Conservation (phyloP, 768 basidiomycete genomes). For the Lentinula aciculospora region DNA sequence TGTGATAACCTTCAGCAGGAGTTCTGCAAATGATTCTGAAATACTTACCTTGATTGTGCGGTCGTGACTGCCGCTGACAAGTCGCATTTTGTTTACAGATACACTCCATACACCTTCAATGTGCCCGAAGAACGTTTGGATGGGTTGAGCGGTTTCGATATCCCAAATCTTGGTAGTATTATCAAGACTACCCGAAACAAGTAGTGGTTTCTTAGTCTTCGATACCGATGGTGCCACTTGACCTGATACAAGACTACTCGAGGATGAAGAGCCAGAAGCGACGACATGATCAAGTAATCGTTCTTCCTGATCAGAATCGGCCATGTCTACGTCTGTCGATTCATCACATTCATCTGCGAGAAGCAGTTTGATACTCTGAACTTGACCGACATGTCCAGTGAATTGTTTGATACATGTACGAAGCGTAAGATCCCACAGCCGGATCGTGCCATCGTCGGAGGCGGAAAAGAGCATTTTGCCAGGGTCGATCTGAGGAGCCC, state of each 20-base stretch:
- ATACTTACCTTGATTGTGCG: slow-evolving; percentile 87
- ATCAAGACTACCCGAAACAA: slow-evolving; percentile 88
- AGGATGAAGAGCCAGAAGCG: neutral
- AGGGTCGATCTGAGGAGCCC: slow-evolving; percentile 53
- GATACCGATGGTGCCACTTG: neutral
- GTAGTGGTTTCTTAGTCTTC: slow-evolving; percentile 54
- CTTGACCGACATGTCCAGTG: slow-evolving; percentile 88
- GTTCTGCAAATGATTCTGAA: slow-evolving; percentile 4
- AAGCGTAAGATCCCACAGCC: slow-evolving; percentile 85
- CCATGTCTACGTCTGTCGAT: slow-evolving; percentile 15
- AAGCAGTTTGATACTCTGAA: slow-evolving; percentile 84
- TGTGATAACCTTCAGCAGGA: slow-evolving; percentile 21
- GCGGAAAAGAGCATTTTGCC: slow-evolving; percentile 98
- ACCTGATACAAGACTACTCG: neutral
- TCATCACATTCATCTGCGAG: slow-evolving; percentile 52
- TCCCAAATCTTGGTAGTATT: slow-evolving; percentile 98
- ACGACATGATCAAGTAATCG: slow-evolving; percentile 11
- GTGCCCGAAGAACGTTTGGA: slow-evolving; percentile 89
- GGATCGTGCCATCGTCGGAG: slow-evolving; percentile 90
- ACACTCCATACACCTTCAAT: slow-evolving; percentile 99
- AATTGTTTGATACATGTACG: slow-evolving; percentile 81
- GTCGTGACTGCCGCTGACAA: slow-evolving; percentile 93
- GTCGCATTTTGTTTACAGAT: slow-evolving; percentile 83
- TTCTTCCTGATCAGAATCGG: slow-evolving; percentile 14
- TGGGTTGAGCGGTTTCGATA: slow-evolving; percentile 74